Conservation (phyloP, 2,329 filamentous ascomycete genomes). For the Phoma sp. region DNA sequence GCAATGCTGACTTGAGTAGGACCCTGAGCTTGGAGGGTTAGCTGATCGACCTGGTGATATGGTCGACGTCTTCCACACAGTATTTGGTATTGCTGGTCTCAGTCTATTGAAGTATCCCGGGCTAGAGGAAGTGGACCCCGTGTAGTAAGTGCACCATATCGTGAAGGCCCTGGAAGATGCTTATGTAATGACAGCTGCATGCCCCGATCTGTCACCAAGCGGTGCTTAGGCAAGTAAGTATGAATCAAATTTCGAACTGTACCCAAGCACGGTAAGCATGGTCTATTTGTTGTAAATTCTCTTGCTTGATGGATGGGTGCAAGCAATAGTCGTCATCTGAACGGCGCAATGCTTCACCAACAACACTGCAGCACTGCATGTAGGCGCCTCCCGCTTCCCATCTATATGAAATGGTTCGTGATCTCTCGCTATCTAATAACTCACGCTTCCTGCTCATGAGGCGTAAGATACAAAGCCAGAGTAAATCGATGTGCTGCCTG, state of each 20-base stretch:
- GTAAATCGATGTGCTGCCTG: slow-evolving; percentile 58
- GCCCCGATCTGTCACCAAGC: slow-evolving; percentile 46
- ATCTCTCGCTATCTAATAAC: slow-evolving; percentile 75
- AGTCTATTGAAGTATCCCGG: slow-evolving; percentile 81
- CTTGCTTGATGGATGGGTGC: background rate
- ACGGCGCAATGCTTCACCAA: background rate
- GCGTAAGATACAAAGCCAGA: slow-evolving; percentile 74
- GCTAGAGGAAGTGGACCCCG: slow-evolving; percentile 80
- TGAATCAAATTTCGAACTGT: background rate
- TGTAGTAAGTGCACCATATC: slow-evolving; percentile 69
- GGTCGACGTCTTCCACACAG: slow-evolving; percentile 97
- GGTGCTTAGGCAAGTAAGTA: slow-evolving; percentile 39
- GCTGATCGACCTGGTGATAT: slow-evolving; percentile 90
- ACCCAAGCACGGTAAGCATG: background rate
- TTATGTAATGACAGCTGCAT: slow-evolving; percentile 43
- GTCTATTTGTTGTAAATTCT: background rate
- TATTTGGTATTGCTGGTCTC: slow-evolving; percentile 86
- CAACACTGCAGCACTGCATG: background rate
- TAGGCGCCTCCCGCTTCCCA: background rate
- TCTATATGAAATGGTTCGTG: background rate
- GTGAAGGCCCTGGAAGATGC: background rate
- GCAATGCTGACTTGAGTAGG: slow-evolving; percentile 51
- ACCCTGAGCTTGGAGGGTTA: slow-evolving; percentile 81
- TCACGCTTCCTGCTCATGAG: slow-evolving; percentile 60
- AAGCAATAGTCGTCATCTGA: background rate